Evolutionary conservation across 2,329 filamentous ascomycete species (phyloP).

Genomic region (Fonsecaea nubica): DNA sequence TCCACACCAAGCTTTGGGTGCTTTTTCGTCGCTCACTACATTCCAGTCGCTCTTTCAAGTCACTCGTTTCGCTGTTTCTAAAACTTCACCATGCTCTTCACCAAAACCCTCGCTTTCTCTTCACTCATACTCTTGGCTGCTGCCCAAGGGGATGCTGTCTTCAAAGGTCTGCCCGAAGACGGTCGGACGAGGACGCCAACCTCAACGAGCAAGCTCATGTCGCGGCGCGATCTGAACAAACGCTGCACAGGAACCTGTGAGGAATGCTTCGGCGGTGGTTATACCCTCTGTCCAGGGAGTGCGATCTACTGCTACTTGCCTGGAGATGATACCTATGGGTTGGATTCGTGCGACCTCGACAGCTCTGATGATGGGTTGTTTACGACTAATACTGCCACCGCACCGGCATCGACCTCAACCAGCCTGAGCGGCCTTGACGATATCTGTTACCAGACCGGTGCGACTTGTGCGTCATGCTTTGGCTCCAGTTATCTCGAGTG

Average conservation of each 20-base stretch:
- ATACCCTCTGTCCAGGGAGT: slow-evolving; percentile 33
- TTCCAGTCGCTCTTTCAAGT: slow-evolving; percentile 12
- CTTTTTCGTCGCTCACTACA: slow-evolving; percentile 11
- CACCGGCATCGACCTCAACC: slow-evolving; percentile 21
- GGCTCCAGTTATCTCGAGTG: slow-evolving; percentile 32
- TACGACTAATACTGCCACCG: slow-evolving; percentile 16
- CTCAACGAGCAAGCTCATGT: slow-evolving; percentile 25
- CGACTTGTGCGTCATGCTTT: slow-evolving; percentile 35
- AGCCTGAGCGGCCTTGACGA: slow-evolving; percentile 21
- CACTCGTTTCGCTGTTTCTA: slow-evolving; percentile 14
- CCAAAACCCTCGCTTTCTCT: slow-evolving; percentile 21
- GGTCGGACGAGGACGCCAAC: slow-evolving; percentile 19
- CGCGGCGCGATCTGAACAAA: slow-evolving; percentile 27
- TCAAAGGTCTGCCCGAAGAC: slow-evolving; percentile 18
- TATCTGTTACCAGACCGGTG: slow-evolving; percentile 29
- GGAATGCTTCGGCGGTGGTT: slow-evolving; percentile 37
- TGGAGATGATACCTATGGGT: slow-evolving; percentile 30
- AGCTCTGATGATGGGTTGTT: background rate
- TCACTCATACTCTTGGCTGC: slow-evolving; percentile 27
- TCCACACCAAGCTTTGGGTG: background rate
- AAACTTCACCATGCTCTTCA: slow-evolving; percentile 30
- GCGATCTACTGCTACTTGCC: slow-evolving; percentile 34
- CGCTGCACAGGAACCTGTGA: slow-evolving; percentile 34
- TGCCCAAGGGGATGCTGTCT: slow-evolving; percentile 28
- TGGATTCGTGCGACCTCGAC: slow-evolving; percentile 30